Base-by-base conservation (phyloP, 2,329 filamentous ascomycete genomes). In the Alternaria viburni region DNA sequence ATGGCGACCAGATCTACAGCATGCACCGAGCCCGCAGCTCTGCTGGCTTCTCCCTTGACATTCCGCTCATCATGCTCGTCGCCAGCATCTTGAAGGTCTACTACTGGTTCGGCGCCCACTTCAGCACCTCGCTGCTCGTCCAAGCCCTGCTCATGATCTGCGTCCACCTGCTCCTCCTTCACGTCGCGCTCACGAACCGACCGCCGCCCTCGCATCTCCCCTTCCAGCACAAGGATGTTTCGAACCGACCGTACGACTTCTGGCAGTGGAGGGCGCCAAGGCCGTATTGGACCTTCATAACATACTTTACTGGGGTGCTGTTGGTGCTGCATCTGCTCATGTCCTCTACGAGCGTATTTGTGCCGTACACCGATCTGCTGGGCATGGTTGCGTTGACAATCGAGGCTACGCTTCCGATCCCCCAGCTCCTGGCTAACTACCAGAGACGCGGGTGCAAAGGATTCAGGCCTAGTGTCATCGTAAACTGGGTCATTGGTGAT, bases 351-450 rank as follows among this genome's bases (percentile, higher is more conserved):
- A 76, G 82, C 23, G 57, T 90, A n/a, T 92, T 91, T 79, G 75
- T 83, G 8, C 76, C 84, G 13, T 96, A 95, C 80, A 90, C 91
- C 2, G 81, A 83, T 6, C 68, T 90, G 11, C 87, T 93, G 61
- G 93, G 93, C 62, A 90, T 89, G 77, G 78, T 93, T n/a, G 92
- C 92, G 4, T 87, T 96, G 13, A 87, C 89, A 4, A 87, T 95
- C 59, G 92, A 96, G 80, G 92, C 92, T 8, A 91, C 88, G n/a
- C 86, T 96, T 25, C 92, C 92, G 4, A 83, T 96, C 11, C 92
- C 92, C 1, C 92, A 96, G 80, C 89, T 96, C 28, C 75, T 92
- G 52, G 83, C 91, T 46, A 96, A 96, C 76, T 84, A 86, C 66
- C 86, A 87, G 32, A 85, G 87, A 5, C 84, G 86, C 63, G 93